phyloP scores from a whole-genome alignment of 164 flowering plant genomes.

The Vitis vinifera region ASM3070453v1 NC_081805.1:27638501-27639000 shows the following conservation, averaged over 20 bases:
- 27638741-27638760: neutral
- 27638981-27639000: conserved; percentile 79
- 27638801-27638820: neutral
- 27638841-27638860: neutral
- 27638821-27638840: neutral
- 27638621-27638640: conserved; percentile 36
- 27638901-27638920: conserved; percentile 12
- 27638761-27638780: neutral
- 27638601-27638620: conserved; percentile 51
- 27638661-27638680: conserved; percentile 73
- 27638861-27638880: neutral
- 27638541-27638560: neutral
- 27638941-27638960: conserved; percentile 60
- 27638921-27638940: conserved; percentile 79
- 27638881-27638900: neutral
- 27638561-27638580: too few species aligned
- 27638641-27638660: conserved; percentile 54
- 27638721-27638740: neutral
- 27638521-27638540: neutral
- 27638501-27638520: neutral
- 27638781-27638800: neutral
- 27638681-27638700: conserved; percentile 72
- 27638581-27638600: conserved; percentile 23
- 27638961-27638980: conserved; percentile 61
- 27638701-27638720: conserved; percentile 29